Conservation (phyloP, 257 asterid species). For the Solanum arcanum region DNA sequence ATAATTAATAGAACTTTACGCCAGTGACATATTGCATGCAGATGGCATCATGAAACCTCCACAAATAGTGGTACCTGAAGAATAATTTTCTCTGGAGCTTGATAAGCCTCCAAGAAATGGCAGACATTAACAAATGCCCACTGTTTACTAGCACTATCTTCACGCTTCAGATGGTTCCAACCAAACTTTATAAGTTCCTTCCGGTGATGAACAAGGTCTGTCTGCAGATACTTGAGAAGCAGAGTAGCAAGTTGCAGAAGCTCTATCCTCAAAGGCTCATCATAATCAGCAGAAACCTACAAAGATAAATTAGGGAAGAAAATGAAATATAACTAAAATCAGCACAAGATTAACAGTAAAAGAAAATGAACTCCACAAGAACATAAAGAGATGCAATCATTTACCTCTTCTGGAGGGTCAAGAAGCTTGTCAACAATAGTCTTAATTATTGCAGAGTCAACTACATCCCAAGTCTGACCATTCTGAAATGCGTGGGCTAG, state of each 20-base stretch:
- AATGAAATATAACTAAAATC: not conserved
- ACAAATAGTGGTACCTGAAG: slow-evolving; percentile 52
- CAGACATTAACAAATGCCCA: slow-evolving; percentile 99
- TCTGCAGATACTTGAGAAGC: slow-evolving; percentile 96
- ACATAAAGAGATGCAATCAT: slow-evolving; percentile 1
- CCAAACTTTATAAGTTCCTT: slow-evolving; percentile 97
- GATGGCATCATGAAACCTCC: slow-evolving; percentile 4
- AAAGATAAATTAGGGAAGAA: not conserved
- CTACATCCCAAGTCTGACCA: slow-evolving; percentile 98
- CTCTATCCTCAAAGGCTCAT: slow-evolving; percentile 97
- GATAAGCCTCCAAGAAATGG: slow-evolving; percentile 98
- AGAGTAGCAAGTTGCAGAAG: slow-evolving; percentile 98
- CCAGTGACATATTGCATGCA: not conserved
- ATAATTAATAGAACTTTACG: not conserved
- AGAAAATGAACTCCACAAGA: not conserved
- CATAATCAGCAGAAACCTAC: slow-evolving; percentile 87
- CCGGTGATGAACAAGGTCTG: slow-evolving; percentile 91
- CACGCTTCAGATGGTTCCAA: slow-evolving; percentile 99
- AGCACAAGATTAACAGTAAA: not conserved
- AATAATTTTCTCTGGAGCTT: slow-evolving; percentile 98
- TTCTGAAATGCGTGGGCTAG: slow-evolving; percentile 94
- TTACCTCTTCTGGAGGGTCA: slow-evolving; percentile 99
- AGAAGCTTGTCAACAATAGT: slow-evolving; percentile 93
- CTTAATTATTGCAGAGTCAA: slow-evolving; percentile 81
- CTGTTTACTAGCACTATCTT: slow-evolving; percentile 99